Evolutionary conservation across 352 stramenopile species (phyloP).

Genomic region (Phytophthora hibernalis): DNA sequence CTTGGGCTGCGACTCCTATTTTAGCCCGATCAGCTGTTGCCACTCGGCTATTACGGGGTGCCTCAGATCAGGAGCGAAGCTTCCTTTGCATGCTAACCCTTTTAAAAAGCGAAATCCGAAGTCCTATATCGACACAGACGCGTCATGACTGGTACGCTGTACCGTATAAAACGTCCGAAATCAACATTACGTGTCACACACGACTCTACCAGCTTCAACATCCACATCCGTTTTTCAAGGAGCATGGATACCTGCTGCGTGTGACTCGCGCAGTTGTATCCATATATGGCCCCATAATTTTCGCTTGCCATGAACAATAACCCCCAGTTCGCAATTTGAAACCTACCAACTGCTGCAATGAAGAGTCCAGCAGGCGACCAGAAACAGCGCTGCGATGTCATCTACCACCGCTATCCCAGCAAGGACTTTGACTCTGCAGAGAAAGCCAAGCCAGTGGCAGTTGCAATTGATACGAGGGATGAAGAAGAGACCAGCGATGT

Average conservation of each 20-base stretch:
- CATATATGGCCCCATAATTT: constrained; percentile 1
- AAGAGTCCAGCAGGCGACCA: constrained; percentile 23
- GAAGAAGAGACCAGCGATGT: constrained; percentile 1
- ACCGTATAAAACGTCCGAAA: too few relatives aligned
- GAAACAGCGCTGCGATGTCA: constrained; percentile 20
- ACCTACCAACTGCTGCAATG: constrained; percentile 7
- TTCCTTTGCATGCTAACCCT: too few relatives aligned
- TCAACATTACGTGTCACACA: not conserved
- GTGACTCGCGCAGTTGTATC: constrained; percentile 18
- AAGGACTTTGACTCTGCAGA: constrained; percentile 24
- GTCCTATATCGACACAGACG: not conserved
- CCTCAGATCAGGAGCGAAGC: too few relatives aligned
- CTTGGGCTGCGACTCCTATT: not conserved
- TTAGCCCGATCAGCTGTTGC: not conserved
- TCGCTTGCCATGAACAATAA: not conserved
- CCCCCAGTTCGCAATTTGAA: constrained; percentile 14
- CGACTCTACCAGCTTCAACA: constrained; percentile 1
- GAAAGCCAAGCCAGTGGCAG: constrained; percentile 31
- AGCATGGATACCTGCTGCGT: not conserved
- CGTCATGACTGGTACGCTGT: constrained; percentile 8
- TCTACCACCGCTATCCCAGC: constrained; percentile 40
- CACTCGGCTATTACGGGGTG: not conserved
- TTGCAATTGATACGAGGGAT: constrained; percentile 6
- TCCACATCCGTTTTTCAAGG: constrained; percentile 13
- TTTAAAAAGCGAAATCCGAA: too few relatives aligned